Base-by-base conservation (phyloP, 2,329 filamentous ascomycete species). In the Cytospora piceicola region DNA sequence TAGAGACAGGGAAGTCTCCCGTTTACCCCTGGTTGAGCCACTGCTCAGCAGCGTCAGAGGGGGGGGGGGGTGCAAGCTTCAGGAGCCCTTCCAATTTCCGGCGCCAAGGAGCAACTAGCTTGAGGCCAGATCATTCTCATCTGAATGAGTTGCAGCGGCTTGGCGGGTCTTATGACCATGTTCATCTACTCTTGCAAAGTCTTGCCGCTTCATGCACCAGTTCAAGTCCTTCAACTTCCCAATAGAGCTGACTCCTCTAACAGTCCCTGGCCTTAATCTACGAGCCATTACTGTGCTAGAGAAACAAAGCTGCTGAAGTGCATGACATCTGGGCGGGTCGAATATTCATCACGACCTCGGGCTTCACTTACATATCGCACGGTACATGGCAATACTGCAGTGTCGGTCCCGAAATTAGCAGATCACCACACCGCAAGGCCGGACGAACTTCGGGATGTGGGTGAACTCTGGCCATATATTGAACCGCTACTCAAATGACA, bases 1-100 rank as follows among this genome's bases (percentile, higher is more conserved):
- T 46, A 68, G 42, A 22, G 58, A 49, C 27, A 64, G 61, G 29
- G 42, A 8, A 34, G 30, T 12, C 27, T 12, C 20, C 42, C 58
- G 49, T 20, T 56, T 49, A 42, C 32, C 39, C 63, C 58, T 65
- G 29, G 22, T 62, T 8, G 9, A 22, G 52, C 17, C 24, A n/a
- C 36, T 60, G 17, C 15, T 42, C 24, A 32, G 36, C 46, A 39
- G 15, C 46, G 17, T n/a, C 42, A n/a, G 42, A 46, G 42, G 8
- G 42, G 17, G 42, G 42, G 8, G 42, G 17, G 42, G 8, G 39
- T 17, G 17, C 14, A 42, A 42, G 6, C 6, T 17, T 15, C 15
- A 17, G 39, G 20, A 17, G 15, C 39, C 17, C 15, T 14, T 17
- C 1, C 39, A 20, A 17, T 4, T 34, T 34, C 7, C 32, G 32